Base-by-base conservation (phyloP, 108 stramenopile species). In the Parietichytrium sp. region DNA sequence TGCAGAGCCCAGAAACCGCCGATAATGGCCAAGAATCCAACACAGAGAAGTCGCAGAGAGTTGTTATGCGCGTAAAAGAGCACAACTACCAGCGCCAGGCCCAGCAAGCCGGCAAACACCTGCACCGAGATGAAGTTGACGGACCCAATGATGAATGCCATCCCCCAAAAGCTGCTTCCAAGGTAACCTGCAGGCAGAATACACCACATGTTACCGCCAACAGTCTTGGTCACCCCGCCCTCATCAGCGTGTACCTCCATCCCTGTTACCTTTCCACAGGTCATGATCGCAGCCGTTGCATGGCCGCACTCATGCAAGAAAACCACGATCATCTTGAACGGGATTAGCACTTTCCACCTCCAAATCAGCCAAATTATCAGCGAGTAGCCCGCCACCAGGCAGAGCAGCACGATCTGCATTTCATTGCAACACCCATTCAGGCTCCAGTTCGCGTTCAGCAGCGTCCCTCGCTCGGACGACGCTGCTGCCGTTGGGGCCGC, bases 321-420 rank as follows among this genome's bases (percentile, higher is more conserved):
- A 3, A 72, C 61, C 10, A 42, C 25, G 6, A 72, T 10, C 38
- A 72, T 72, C 20, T 72, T 72, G 42, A 72, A 72, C 38, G 61
- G 61, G 6, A 33, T 33, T 16, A 72, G 36, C 0, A 72, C 45
- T 16, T 18, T 23, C 61, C 61, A 72, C 45, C 61, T 16, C 61
- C 61, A 72, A 10, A 25, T n/a, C 15, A 72, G 45, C 7, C 18
- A 72, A 20, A 72, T 72, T 8, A 72, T 25, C 10, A 72, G 29
- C 29, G 61, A 45, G 61, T 72, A 72, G n/a, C 7, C 61, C n/a
- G 38, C 61, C 23, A 72, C 42, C 61, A 72, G 33, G 61, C 61
- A 72, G 61, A 33, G 45, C 16, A 72, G n/a, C 0, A 72, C 61
- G 20, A 1, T 72, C 45, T 72, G 61, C 42, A 23, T 72, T 42